These are phyloP conservation scores for Sarocladium strictum DNA, from an alignment of 2,329 filamentous ascomycete species.

Conservation along the genomic window DNA sequence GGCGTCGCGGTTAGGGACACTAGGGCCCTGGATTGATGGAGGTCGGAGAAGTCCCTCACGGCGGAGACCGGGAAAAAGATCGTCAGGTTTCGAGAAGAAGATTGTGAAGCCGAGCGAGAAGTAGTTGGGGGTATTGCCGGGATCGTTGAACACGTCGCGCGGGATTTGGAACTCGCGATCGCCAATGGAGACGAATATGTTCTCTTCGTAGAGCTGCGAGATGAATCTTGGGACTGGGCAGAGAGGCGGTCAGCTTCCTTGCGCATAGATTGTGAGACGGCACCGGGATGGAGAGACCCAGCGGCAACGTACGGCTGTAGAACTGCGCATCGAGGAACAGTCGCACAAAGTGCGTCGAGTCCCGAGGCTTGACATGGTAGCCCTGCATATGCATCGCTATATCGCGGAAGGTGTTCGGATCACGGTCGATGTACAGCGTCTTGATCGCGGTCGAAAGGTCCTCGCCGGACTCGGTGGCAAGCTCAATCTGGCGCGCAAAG, in stretches of 20 bases:
- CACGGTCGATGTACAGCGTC: slow-evolving; percentile 91
- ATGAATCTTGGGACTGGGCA: slow-evolving; percentile 78
- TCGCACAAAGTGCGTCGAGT: slow-evolving; percentile 83
- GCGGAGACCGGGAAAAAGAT: slow-evolving; percentile 81
- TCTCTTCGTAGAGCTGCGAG: slow-evolving; percentile 84
- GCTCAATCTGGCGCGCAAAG: slow-evolving; percentile 75
- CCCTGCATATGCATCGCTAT: slow-evolving; percentile 89
- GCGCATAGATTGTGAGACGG: too few relatives aligned
- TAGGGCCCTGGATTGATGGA: slow-evolving; percentile 77
- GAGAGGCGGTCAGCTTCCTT: background rate
- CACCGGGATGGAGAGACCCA: background rate
- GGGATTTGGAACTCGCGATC: slow-evolving; percentile 84
- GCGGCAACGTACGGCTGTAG: slow-evolving; percentile 62
- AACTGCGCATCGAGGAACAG: slow-evolving; percentile 94
- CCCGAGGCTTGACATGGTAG: slow-evolving; percentile 76
- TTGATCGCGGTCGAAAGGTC: slow-evolving; percentile 48
- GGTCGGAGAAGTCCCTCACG: slow-evolving; percentile 75
- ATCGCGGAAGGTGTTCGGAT: slow-evolving; percentile 81
- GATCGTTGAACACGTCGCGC: slow-evolving; percentile 75
- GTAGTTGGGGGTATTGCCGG: slow-evolving; percentile 92
- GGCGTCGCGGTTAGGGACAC: slow-evolving; percentile 74
- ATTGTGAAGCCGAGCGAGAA: slow-evolving; percentile 86
- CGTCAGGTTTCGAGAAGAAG: slow-evolving; percentile 74
- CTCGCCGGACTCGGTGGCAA: slow-evolving; percentile 53
- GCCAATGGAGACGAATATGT: slow-evolving; percentile 89